phyloP scores from a whole-genome alignment of 768 basidiomycete species.

The Lactifluus piperatus region DNA sequence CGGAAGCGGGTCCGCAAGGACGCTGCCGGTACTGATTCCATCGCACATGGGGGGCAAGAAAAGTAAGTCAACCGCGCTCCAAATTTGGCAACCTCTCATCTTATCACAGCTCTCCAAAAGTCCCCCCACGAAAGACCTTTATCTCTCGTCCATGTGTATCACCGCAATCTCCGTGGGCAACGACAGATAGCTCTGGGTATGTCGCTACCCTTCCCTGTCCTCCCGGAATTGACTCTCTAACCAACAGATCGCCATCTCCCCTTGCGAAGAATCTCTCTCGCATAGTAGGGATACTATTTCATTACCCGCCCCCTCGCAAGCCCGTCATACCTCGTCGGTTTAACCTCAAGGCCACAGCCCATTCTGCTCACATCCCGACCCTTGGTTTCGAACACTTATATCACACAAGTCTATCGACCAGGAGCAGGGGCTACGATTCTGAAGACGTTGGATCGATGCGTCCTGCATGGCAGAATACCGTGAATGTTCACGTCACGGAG shows the following conservation, averaged over 20 bases:
- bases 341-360: not conserved
- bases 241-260: not conserved
- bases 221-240: slow-evolving; percentile 1
- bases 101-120: not conserved
- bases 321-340: not conserved
- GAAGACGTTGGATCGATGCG: not conserved
- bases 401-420: not conserved
- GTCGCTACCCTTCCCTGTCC: not conserved
- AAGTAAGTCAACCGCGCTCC: not conserved
- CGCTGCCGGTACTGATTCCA: not conserved
- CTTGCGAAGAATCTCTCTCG: slow-evolving; percentile 10
- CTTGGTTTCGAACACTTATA: not conserved
- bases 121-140: not conserved
- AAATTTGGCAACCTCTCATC: not conserved
- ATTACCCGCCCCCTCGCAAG: not conserved
- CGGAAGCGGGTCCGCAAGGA: not conserved
- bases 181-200: not conserved
- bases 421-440: not conserved
- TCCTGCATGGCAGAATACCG: not conserved
- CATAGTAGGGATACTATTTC: not conserved
- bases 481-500: not conserved
- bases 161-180: not conserved
- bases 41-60: not conserved
- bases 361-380: not conserved
- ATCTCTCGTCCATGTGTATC: slow-evolving; percentile 1